phyloP scores from a whole-genome alignment of 2,329 filamentous ascomycete species.

The Ceratocystis papillata region DNA sequence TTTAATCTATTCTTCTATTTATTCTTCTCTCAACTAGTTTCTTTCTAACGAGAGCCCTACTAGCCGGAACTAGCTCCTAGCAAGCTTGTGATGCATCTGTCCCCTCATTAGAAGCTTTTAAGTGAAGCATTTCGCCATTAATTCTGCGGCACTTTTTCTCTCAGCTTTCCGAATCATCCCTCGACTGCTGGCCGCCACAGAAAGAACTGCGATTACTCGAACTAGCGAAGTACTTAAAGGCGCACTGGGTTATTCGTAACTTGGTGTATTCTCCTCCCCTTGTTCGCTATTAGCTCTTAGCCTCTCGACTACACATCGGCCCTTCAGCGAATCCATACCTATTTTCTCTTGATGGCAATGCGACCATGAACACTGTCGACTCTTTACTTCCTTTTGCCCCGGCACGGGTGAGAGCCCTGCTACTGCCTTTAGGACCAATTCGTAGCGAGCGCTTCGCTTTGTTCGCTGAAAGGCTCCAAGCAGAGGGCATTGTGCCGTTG shows the following conservation, averaged over 20 bases:
- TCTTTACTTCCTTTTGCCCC: conserved; percentile 82
- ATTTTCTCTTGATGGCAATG: conserved; percentile 30
- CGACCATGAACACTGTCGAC: conserved; percentile 68
- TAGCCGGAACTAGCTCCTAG: background rate
- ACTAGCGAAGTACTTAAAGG: background rate
- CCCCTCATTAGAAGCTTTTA: conserved; percentile 2
- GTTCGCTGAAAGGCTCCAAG: conserved; percentile 67
- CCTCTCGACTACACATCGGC: background rate
- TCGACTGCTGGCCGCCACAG: background rate
- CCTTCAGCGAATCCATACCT: background rate
- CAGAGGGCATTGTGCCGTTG: conserved; percentile 70
- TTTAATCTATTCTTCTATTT: too few relatives aligned
- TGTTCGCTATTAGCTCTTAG: background rate
- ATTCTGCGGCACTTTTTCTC: background rate
- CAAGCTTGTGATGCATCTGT: conserved; percentile 7
- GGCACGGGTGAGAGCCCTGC: conserved; percentile 76
- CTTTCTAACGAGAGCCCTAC: background rate
- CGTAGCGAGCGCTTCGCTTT: conserved; percentile 66
- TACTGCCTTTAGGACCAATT: conserved; percentile 79
- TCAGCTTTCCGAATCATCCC: background rate
- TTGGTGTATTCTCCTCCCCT: background rate
- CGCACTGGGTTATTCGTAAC: background rate
- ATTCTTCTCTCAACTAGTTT: background rate
- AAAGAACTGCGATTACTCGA: background rate
- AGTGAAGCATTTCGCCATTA: background rate